Evolutionary conservation across 306 rosid species (phyloP).

Genomic region (Rubus parviflorus): DNA sequence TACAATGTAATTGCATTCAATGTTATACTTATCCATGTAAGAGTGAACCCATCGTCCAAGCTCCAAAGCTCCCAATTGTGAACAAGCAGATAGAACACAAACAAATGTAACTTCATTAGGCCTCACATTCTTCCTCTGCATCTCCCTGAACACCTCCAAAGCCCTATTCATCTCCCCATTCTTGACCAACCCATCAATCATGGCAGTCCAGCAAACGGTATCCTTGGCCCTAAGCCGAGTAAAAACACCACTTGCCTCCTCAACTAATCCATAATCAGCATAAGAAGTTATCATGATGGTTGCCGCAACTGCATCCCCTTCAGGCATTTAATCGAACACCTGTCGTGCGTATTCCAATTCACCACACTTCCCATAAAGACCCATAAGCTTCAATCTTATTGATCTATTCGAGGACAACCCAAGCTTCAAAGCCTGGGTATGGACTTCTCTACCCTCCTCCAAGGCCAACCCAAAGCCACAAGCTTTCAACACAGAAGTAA

Average conservation of each 20-base stretch:
- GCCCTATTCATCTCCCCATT: conserved; percentile 27
- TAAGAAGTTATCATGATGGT: conserved; percentile 35
- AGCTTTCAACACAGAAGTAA: conserved; percentile 44
- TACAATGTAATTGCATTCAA: conserved; percentile 38
- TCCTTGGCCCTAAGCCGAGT: conserved; percentile 11
- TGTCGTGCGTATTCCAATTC: conserved; percentile 31
- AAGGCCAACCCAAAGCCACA: conserved; percentile 34
- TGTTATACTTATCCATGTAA: conserved; percentile 14
- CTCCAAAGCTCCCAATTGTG: conserved; percentile 48
- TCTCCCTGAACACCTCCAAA: conserved; percentile 24
- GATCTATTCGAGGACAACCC: conserved; percentile 41
- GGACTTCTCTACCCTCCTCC: conserved; percentile 33
- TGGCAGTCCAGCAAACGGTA: conserved; percentile 28
- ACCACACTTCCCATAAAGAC: conserved; percentile 40
- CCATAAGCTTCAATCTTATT: conserved; percentile 37
- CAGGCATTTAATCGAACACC: conserved; percentile 45
- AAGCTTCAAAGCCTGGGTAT: conserved; percentile 43
- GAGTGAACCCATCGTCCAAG: conserved; percentile 33
- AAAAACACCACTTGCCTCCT: conserved; percentile 38
- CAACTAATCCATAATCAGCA: conserved; percentile 32
- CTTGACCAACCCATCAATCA: conserved; percentile 26
- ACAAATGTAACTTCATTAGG: conserved; percentile 29
- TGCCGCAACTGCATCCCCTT: conserved; percentile 37
- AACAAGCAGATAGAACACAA: conserved; percentile 36
- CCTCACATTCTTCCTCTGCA: conserved; percentile 25